Conservation (phyloP, 2,329 filamentous ascomycete genomes). For the Aspergillus pseudoviridinutans region DNA sequence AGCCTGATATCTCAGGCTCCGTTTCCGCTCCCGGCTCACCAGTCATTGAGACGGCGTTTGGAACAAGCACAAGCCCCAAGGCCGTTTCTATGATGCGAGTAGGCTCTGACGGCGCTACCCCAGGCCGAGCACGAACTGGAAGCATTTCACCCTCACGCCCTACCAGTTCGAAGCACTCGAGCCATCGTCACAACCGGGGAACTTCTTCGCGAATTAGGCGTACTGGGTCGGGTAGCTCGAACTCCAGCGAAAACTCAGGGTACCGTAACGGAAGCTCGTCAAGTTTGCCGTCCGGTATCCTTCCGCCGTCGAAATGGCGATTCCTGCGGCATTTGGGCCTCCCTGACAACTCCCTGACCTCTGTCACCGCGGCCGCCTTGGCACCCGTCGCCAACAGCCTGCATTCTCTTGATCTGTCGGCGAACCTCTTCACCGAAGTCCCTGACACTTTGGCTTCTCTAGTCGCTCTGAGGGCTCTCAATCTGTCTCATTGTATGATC, state of each 20-base stretch:
- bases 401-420: slow-evolving; percentile 86
- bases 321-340: slow-evolving; percentile 89
- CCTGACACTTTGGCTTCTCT: slow-evolving; percentile 85
- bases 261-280: slow-evolving; percentile 65
- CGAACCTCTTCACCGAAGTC: slow-evolving; percentile 89
- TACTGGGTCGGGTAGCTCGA: slow-evolving; percentile 88
- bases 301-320: slow-evolving; percentile 88
- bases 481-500: slow-evolving; percentile 97
- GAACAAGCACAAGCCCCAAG: slow-evolving; percentile 48
- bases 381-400: slow-evolving; percentile 80
- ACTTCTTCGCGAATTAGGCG: slow-evolving; percentile 71
- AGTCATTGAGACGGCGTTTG: slow-evolving; percentile 44
- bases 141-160: slow-evolving; percentile 82
- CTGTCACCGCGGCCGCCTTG: slow-evolving; percentile 70
- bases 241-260: slow-evolving; percentile 63
- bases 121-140: slow-evolving; percentile 48
- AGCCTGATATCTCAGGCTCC: slow-evolving; percentile 64
- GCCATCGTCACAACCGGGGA: slow-evolving; percentile 60
- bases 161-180: slow-evolving; percentile 66
- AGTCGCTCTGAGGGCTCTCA: slow-evolving; percentile 83
- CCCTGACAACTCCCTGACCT: slow-evolving; percentile 84
- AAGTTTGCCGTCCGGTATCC: slow-evolving; percentile 67
- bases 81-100: slow-evolving; percentile 49
- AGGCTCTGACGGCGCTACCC: slow-evolving; percentile 50
- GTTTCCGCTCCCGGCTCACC: slow-evolving; percentile 66